Conservation (phyloP, 768 basidiomycete species). For the Leccinum rimulosum region DNA sequence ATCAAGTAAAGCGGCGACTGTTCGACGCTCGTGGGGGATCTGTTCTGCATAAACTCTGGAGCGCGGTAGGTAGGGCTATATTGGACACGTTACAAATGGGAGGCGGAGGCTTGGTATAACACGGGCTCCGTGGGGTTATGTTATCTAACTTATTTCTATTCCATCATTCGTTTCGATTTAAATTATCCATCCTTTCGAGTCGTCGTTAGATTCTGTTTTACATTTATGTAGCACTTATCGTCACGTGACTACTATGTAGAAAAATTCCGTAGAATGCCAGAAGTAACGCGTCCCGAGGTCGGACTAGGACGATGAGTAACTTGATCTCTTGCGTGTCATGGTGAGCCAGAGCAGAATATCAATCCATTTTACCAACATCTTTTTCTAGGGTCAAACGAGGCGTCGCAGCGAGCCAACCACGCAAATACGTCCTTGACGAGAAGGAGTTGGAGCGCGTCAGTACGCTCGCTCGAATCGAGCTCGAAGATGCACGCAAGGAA, state of each 20-base stretch:
- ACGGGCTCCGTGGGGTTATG: background rate
- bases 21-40: conserved; percentile 38
- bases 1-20: conserved; percentile 56
- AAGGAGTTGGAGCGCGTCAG: conserved; percentile 88
- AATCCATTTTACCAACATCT: background rate
- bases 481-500: conserved; percentile 87
- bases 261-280: conserved; percentile 7
- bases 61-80: conserved; percentile 49
- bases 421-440: conserved; percentile 89
- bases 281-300: background rate
- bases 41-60: conserved; percentile 45
- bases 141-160: conserved; percentile 14
- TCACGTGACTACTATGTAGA: conserved; percentile 18
- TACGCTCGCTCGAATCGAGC: conserved; percentile 78
- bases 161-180: background rate
- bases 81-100: conserved; percentile 74
- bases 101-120: conserved; percentile 68
- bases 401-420: conserved; percentile 67
- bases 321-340: conserved; percentile 75
- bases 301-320: conserved; percentile 51
- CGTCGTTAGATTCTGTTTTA: background rate
- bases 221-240: background rate
- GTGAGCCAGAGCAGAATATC: conserved; percentile 20
- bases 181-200: background rate
- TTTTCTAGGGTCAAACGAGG: conserved; percentile 73